A percentile compares a stretch with the other conserved stretches of the same genome.
Conservation (phyloP, 805 yeast species). For the Saccharomyces mikatae region DNA sequence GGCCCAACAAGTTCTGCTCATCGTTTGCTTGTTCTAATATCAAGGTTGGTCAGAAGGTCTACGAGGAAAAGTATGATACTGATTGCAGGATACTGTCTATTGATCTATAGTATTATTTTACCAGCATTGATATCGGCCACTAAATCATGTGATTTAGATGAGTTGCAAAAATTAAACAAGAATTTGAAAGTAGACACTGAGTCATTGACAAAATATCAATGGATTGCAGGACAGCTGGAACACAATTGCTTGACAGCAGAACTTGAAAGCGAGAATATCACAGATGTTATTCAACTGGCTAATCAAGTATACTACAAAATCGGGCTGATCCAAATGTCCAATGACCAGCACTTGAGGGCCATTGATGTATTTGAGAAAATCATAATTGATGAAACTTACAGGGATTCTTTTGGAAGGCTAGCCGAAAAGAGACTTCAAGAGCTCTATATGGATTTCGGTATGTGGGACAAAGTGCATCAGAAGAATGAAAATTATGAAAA, state of each 20-base stretch:
- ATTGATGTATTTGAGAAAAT: slow-evolving; percentile 44
- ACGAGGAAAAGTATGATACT: neutral
- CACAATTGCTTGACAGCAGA: neutral
- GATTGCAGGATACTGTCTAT: neutral
- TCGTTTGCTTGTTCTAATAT: neutral
- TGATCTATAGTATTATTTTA: neutral
- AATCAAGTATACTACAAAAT: slow-evolving; percentile 44
- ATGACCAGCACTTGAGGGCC: slow-evolving; percentile 48
- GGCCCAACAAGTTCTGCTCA: neutral
- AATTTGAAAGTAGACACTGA: neutral
- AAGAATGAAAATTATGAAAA: slow-evolving; percentile 13
- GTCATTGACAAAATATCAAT: neutral
- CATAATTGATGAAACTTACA: slow-evolving; percentile 29
- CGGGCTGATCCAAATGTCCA: slow-evolving; percentile 52
- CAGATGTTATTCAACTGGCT: slow-evolving; percentile 2
- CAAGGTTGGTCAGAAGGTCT: neutral
- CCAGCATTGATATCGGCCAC: neutral
- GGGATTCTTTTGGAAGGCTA: slow-evolving; percentile 29
- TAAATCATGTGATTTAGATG: neutral
- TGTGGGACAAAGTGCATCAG: slow-evolving; percentile 31
- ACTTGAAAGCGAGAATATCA: neutral
- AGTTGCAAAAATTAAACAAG: neutral
- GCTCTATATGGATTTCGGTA: slow-evolving; percentile 46
- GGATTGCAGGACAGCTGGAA: neutral
- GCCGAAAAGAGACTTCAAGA: slow-evolving; percentile 46